Conservation (phyloP, 345 rosid genomes). For the Stellera chamaejasme region DNA sequence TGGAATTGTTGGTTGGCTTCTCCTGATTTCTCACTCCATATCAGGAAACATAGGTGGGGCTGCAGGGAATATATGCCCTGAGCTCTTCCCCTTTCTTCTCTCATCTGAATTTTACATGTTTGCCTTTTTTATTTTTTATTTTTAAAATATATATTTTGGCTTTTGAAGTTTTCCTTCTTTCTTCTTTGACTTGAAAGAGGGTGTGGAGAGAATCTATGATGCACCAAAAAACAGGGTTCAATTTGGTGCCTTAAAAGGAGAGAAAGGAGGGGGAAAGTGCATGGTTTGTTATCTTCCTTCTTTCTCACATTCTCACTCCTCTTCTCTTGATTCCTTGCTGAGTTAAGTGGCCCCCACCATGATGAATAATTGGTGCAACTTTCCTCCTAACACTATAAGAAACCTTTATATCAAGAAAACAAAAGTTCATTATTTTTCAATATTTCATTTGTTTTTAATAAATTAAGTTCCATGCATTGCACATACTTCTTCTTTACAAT, state of each 20-base stretch:
- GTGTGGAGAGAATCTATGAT: constrained; percentile 44
- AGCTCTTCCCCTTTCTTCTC: constrained; percentile 33
- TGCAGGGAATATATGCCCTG: constrained; percentile 73
- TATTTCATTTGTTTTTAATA: too few species aligned
- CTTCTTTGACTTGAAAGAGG: constrained; percentile 43
- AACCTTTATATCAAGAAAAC: constrained; percentile 13
- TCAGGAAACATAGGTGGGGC: constrained; percentile 75
- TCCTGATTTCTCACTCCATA: constrained; percentile 63
- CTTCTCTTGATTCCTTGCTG: constrained; percentile 39
- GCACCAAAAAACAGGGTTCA: constrained; percentile 42
- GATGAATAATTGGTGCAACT: constrained; percentile 36
- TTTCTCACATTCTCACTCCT: constrained; percentile 28
- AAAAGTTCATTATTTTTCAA: not conserved
- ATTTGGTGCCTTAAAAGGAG: constrained; percentile 40
- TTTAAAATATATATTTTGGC: not conserved
- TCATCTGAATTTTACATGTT: constrained; percentile 17
- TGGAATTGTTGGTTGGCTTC: constrained; percentile 38
- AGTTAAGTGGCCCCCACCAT: constrained; percentile 54
- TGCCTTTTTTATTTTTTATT: constrained; percentile 14
- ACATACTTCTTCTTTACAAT: too few species aligned
- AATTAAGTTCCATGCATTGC: too few species aligned
- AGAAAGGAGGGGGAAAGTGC: constrained; percentile 50
- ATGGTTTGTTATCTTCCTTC: constrained; percentile 53
- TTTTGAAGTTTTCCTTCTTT: constrained; percentile 19
- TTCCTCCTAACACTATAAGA: constrained; percentile 23